Conservation (phyloP, 345 rosid species). For the Cardamine occulta region DNA sequence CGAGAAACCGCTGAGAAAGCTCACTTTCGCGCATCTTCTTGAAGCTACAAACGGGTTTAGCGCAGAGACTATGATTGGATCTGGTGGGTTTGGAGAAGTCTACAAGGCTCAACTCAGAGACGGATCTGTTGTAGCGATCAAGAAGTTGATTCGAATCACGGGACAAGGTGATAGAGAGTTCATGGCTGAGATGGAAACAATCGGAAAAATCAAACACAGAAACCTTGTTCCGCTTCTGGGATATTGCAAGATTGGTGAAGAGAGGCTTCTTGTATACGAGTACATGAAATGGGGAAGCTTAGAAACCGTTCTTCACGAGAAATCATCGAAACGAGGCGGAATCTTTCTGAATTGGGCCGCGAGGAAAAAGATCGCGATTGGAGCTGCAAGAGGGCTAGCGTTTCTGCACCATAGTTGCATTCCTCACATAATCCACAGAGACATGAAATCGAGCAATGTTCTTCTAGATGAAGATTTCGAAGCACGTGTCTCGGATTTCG, state of each 20-base stretch:
- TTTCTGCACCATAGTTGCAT: slow-evolving; percentile 98
- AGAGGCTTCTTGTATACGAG: slow-evolving; percentile 95
- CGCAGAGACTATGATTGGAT: slow-evolving; percentile 80
- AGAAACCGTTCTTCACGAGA: slow-evolving; percentile 86
- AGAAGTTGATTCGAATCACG: slow-evolving; percentile 82
- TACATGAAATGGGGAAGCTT: slow-evolving; percentile 99
- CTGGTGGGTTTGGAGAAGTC: slow-evolving; percentile 98
- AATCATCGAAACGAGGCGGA: slow-evolving; percentile 51
- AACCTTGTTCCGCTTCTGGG: slow-evolving; percentile 94
- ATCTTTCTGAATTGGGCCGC: slow-evolving; percentile 73
- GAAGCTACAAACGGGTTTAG: slow-evolving; percentile 98
- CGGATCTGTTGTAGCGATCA: slow-evolving; percentile 81
- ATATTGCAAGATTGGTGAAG: slow-evolving; percentile 94
- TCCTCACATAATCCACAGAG: slow-evolving; percentile 96
- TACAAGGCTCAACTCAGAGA: slow-evolving; percentile 88
- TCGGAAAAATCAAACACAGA: slow-evolving; percentile 95
- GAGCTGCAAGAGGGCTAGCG: slow-evolving; percentile 96
- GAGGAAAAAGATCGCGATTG: slow-evolving; percentile 88
- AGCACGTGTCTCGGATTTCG: slow-evolving; percentile 96
- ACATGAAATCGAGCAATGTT: slow-evolving; percentile 98
- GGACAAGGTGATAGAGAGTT: slow-evolving; percentile 99
- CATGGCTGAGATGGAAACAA: slow-evolving; percentile 99
- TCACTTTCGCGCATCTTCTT: slow-evolving; percentile 86
- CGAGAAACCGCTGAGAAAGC: slow-evolving; percentile 88
- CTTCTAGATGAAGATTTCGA: slow-evolving; percentile 87